Conservation (phyloP, 2,329 filamentous ascomycete species). For the Elsinoe necatrix region DNA sequence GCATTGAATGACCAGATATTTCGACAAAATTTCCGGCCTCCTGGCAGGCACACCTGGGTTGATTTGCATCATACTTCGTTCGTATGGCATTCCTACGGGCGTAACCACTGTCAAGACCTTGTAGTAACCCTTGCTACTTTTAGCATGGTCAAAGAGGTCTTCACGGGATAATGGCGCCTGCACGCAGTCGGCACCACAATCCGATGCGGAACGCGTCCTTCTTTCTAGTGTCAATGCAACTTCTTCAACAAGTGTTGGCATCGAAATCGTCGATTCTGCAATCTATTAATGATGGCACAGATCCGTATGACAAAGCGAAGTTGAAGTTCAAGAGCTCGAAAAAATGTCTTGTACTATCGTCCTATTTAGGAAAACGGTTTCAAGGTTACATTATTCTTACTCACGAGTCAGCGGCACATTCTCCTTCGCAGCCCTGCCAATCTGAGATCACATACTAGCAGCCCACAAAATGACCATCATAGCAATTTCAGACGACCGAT, state of each 20-base stretch:
- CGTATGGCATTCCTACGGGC: neutral
- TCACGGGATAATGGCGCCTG: neutral
- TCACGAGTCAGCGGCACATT: neutral
- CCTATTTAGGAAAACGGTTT: neutral
- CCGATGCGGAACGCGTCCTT: neutral
- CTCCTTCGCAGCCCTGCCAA: neutral
- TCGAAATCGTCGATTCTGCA: neutral
- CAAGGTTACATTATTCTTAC: neutral
- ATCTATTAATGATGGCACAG: neutral
- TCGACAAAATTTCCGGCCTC: neutral
- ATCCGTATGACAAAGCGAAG: neutral
- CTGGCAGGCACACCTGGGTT: neutral
- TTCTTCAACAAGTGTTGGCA: neutral
- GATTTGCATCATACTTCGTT: neutral
- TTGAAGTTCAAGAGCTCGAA: neutral
- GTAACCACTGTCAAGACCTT: neutral
- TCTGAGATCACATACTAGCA: neutral
- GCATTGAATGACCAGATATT: constrained; percentile 5
- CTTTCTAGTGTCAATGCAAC: neutral
- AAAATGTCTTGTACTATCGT: neutral
- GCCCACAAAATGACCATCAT: neutral
- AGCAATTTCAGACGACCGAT: neutral
- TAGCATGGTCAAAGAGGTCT: neutral
- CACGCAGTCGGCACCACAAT: neutral
- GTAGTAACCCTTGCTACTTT: neutral